A percentile compares a stretch with the other conserved stretches of the same genome.
phyloP scores from a whole-genome alignment of 768 basidiomycete genomes.

The Panellus pusillus region DNA sequence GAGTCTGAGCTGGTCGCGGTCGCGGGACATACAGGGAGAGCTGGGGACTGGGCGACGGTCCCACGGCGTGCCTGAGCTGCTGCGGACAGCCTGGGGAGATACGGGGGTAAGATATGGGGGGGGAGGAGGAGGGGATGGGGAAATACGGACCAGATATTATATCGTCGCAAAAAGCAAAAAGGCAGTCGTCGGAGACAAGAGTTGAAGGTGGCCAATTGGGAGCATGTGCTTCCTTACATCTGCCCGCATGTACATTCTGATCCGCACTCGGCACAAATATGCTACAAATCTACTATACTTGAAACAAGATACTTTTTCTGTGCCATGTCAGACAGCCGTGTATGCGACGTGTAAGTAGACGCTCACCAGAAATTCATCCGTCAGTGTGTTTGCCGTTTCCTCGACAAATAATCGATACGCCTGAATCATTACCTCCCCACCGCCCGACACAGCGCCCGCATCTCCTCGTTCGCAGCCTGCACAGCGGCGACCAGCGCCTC shows the following conservation, averaged over 20 bases:
- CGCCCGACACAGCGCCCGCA: slow-evolving; percentile 27
- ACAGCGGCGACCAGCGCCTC: slow-evolving; percentile 40
- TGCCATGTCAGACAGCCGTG: slow-evolving; percentile 3
- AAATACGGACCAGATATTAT: slow-evolving; percentile 23
- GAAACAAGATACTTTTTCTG: slow-evolving; percentile 57
- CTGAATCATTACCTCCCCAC: slow-evolving; percentile 29
- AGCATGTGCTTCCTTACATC: background rate
- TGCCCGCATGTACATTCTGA: slow-evolving; percentile 18
- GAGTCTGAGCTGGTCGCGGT: slow-evolving; percentile 46
- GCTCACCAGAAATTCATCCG: slow-evolving; percentile 51
- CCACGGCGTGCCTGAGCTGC: slow-evolving; percentile 28
- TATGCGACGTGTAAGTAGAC: no score
- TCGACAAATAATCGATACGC: slow-evolving; percentile 56
- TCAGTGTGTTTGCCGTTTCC: slow-evolving; percentile 43
- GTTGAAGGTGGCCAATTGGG: slow-evolving; percentile 16
- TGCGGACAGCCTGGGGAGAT: slow-evolving; percentile 11
- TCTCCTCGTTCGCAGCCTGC: slow-evolving; percentile 39
- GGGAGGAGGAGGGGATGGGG: slow-evolving; percentile 27
- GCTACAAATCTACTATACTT: slow-evolving; percentile 9
- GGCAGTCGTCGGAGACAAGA: slow-evolving; percentile 17
- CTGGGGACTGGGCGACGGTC: slow-evolving; percentile 27
- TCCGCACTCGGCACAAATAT: background rate
- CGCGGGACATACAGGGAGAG: slow-evolving; percentile 42
- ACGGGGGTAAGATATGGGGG: slow-evolving; percentile 19
- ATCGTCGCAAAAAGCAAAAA: slow-evolving; percentile 4